Conservation (phyloP, 495 filamentous ascomycete species). For the Glarea lozoyensis region DNA sequence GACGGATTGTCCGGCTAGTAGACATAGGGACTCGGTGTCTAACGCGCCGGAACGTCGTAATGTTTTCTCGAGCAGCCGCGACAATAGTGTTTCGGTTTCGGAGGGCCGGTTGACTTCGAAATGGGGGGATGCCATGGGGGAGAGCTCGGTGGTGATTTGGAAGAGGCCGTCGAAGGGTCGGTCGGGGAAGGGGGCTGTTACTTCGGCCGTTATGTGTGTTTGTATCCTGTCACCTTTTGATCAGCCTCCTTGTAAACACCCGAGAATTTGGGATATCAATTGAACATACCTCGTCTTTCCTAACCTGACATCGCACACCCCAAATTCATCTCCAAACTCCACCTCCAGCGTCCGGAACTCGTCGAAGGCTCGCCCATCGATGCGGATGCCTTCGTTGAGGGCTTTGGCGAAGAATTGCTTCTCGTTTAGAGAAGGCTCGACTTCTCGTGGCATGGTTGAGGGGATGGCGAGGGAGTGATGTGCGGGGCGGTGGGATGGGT, state of each 20-base stretch:
- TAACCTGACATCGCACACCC: conserved; percentile 77
- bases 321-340: conserved; percentile 82
- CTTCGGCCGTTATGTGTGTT: conserved; percentile 77
- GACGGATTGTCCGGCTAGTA: conserved; percentile 79
- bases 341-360: conserved; percentile 68
- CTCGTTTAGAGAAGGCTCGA: conserved; percentile 71
- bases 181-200: conserved; percentile 74
- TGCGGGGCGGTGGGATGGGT: conserved; percentile 4
- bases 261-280: too few relatives aligned
- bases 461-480: conserved; percentile 7
- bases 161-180: conserved; percentile 93
- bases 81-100: conserved; percentile 73
- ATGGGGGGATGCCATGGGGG: conserved; percentile 83
- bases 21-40: conserved; percentile 91
- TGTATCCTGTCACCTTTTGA: too few relatives aligned
- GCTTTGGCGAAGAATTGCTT: conserved; percentile 67
- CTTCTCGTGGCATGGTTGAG: conserved; percentile 77
- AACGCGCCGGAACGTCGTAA: conserved; percentile 85
- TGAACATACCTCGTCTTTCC: conserved; percentile 83
- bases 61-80: conserved; percentile 83
- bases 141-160: conserved; percentile 80
- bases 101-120: conserved; percentile 81
- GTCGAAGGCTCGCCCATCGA: conserved; percentile 76
- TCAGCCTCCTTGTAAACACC: too few relatives aligned
- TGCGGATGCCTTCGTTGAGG: conserved; percentile 62